Base-by-base conservation (phyloP, 306 rosid genomes). In the Purshia tridentata region DNA sequence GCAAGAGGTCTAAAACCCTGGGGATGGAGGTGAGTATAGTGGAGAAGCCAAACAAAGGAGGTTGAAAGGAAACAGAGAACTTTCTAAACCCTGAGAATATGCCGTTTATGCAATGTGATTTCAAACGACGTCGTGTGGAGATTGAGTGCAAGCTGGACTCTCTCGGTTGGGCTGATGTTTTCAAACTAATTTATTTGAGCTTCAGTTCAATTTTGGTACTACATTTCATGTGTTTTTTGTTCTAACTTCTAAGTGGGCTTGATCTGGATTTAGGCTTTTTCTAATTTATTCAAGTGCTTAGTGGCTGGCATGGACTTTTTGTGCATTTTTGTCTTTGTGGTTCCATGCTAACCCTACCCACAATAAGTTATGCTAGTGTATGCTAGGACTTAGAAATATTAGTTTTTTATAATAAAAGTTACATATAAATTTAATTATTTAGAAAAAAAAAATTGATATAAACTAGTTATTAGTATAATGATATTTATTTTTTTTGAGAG, bases 1-100 rank as follows among this genome's bases (percentile, higher is more conserved):
- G 72, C 40, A 59, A n/a, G 42, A 14, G 65, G 59, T 23, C 47
- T 67, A 72, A 76, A 80, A 76, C 81, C 76, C 73, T 54, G 63
- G 35, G 56, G 4, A 51, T 8, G 59, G 37, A 8, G 72, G 8
- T 49, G 42, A 9, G 22, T 6, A 10, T 3, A 39, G 23, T 61
- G 22, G 47, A 8, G 13, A 42, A 23, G 65, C 10, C 0, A 64
- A 42, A 22, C 0, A 64, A 42, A 18, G 19, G 12, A 46, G 52
- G 9, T 8, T 6, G 35, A 65, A 20, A 9, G 5, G 55, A 0
- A 14, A 47, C 42, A 16, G 40, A 10, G 9, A 44, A 19, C n/a
- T 42, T 79, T 59, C 60, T 46, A 78, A 82, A 77, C 49, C 72
- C 73, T 49, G 63, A n/a, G 73, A 45, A 62, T 11, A 53, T 63